phyloP scores from a whole-genome alignment of 805 yeast species.

The Kluyveromyces dobzhanskii region DNA sequence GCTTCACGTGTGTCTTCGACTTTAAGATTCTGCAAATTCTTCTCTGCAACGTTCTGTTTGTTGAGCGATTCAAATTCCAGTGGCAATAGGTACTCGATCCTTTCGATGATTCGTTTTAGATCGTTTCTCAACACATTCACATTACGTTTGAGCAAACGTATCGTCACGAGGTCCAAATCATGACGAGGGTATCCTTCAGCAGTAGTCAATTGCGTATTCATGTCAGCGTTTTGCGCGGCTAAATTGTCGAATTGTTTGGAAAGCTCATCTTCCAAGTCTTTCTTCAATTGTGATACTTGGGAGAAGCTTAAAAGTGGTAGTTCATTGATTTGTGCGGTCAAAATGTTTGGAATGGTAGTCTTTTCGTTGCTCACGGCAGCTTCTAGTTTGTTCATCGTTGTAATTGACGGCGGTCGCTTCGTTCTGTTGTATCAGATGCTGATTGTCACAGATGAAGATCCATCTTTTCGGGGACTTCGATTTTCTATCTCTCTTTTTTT shows the following conservation, averaged over 20 bases:
- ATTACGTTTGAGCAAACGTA: constrained; percentile 53
- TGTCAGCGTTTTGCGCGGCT: constrained; percentile 40
- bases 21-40: no score
- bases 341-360: not conserved
- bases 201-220: constrained; percentile 58
- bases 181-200: constrained; percentile 78
- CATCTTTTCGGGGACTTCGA: no score
- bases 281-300: constrained; percentile 28
- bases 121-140: constrained; percentile 70
- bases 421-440: no score
- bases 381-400: not conserved
- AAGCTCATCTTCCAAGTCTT: constrained; percentile 35
- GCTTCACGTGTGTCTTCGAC: not conserved
- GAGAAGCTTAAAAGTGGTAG: not conserved
- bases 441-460: no score
- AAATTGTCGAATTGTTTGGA: constrained; percentile 36
- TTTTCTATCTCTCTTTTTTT: no score
- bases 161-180: constrained; percentile 71
- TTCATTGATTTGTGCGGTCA: not conserved
- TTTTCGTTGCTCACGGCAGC: not conserved
- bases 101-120: constrained; percentile 38
- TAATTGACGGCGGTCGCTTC: no score
- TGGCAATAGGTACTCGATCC: constrained; percentile 40
- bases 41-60: not conserved
- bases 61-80: constrained; percentile 32